Conservation (phyloP, 768 basidiomycete species). For the Suillus subalutaceus region DNA sequence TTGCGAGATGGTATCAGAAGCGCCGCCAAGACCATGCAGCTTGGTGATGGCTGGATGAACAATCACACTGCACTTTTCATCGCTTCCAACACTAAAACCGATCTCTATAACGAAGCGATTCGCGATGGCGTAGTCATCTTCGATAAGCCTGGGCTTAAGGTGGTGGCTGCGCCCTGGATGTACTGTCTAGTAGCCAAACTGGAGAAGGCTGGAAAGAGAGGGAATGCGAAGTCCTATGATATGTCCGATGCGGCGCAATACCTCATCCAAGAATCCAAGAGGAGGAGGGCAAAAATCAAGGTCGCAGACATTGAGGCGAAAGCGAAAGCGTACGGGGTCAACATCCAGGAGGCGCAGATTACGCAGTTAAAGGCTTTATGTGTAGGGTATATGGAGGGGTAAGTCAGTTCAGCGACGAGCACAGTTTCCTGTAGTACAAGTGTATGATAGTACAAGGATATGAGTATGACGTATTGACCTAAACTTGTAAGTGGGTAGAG, state of each 20-base stretch:
- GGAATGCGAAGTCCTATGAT: conserved; percentile 14
- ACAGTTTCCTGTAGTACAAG: not conserved
- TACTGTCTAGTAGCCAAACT: conserved; percentile 17
- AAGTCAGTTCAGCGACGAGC: not conserved
- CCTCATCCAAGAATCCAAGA: conserved; percentile 8
- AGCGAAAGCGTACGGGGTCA: not conserved
- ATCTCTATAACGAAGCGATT: conserved; percentile 16
- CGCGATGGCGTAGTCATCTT: conserved; percentile 17
- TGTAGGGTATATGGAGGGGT: not conserved
- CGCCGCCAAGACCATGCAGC: not conserved
- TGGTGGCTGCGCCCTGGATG: conserved; percentile 19
- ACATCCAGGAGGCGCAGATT: not conserved
- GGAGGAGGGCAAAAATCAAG: not conserved
- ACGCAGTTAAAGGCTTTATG: not conserved
- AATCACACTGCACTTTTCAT: not conserved
- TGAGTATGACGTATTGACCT: not conserved
- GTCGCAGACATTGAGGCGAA: not conserved
- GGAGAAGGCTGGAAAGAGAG: conserved; percentile 13
- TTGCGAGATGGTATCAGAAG: not conserved
- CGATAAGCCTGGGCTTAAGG: conserved; percentile 15
- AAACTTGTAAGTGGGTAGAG: not conserved
- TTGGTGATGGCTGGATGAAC: not conserved
- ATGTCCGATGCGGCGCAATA: conserved; percentile 18
- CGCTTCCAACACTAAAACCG: not conserved
- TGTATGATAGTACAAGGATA: not conserved